Conservation (phyloP, 179 eudicot genomes). For the Gypsophila paniculata region DNA sequence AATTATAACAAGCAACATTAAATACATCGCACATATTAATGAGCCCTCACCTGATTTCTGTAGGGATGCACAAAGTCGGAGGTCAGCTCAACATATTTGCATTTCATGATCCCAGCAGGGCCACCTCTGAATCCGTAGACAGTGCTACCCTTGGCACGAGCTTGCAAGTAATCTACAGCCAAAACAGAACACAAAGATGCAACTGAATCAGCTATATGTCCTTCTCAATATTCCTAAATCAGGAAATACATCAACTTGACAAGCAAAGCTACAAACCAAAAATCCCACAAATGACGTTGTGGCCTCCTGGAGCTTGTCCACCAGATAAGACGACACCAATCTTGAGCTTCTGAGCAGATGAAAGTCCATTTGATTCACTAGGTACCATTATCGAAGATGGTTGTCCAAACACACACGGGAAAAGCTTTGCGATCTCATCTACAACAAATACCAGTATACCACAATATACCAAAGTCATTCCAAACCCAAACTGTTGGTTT, state of each 20-base stretch:
- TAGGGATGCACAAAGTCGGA: constrained; percentile 81
- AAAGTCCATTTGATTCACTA: constrained; percentile 39
- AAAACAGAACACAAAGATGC: constrained; percentile 7
- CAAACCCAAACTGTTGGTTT: too few species aligned
- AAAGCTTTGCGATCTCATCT: constrained; percentile 92
- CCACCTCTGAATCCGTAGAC: constrained; percentile 89
- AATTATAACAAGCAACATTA: not conserved
- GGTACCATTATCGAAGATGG: constrained; percentile 77
- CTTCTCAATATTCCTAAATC: not conserved
- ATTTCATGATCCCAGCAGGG: constrained; percentile 92
- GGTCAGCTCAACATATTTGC: constrained; percentile 70
- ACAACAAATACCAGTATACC: too few species aligned
- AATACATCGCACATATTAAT: not conserved
- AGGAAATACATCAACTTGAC: not conserved
- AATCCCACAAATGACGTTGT: constrained; percentile 93
- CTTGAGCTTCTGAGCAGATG: constrained; percentile 51
- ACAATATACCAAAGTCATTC: constrained; percentile 15
- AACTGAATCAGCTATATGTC: not conserved
- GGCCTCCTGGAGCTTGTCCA: constrained; percentile 99
- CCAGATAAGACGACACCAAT: constrained; percentile 95
- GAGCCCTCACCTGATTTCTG: constrained; percentile 75
- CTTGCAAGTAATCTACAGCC: constrained; percentile 74
- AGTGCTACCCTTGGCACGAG: constrained; percentile 74
- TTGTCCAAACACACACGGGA: constrained; percentile 77
- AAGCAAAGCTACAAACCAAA: constrained; percentile 50